Conservation (phyloP, 2,329 filamentous ascomycete genomes). For the Paecilomyces fulvus region DNA sequence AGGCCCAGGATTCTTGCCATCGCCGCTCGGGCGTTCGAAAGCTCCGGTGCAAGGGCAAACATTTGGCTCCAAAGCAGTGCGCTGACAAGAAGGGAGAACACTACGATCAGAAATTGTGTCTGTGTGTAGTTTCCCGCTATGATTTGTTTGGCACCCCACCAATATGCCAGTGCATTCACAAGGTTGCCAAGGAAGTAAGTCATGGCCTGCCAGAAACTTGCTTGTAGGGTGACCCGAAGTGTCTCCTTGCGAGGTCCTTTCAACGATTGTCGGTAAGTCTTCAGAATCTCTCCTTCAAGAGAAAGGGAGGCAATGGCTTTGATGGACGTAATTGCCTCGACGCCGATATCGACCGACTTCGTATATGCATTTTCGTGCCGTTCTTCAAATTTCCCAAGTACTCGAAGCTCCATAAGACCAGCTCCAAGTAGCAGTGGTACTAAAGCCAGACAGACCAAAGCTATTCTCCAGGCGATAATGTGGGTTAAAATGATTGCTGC, state of each 20-base stretch:
- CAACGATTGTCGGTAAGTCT: conserved; percentile 38
- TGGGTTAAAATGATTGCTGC: conserved; percentile 61
- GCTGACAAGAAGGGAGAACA: conserved; percentile 62
- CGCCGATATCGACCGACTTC: conserved; percentile 42
- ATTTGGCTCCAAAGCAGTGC: conserved; percentile 67
- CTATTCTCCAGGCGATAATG: conserved; percentile 68
- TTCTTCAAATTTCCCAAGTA: conserved; percentile 52
- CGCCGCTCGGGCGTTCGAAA: conserved; percentile 58
- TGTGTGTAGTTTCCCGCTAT: conserved; percentile 56
- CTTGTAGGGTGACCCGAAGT: conserved; percentile 39
- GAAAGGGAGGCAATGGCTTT: conserved; percentile 45
- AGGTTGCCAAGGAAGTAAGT: conserved; percentile 49
- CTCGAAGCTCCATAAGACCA: conserved; percentile 58
- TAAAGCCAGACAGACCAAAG: conserved; percentile 60
- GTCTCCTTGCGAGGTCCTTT: conserved; percentile 42
- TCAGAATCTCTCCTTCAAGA: conserved; percentile 42
- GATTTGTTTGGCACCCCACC: conserved; percentile 69
- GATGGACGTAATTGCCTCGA: conserved; percentile 46
- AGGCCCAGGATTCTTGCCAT: conserved; percentile 48
- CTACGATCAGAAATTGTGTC: conserved; percentile 65
- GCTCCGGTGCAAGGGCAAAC: conserved; percentile 65
- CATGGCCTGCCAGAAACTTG: conserved; percentile 39
- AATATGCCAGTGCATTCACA: conserved; percentile 68
- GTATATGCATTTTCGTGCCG: conserved; percentile 44
- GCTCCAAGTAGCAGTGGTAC: conserved; percentile 62